A percentile compares a stretch with the other conserved stretches of the same genome.
phyloP scores from a whole-genome alignment of 23 red algal species.

The Rhodosorus marinus region DNA sequence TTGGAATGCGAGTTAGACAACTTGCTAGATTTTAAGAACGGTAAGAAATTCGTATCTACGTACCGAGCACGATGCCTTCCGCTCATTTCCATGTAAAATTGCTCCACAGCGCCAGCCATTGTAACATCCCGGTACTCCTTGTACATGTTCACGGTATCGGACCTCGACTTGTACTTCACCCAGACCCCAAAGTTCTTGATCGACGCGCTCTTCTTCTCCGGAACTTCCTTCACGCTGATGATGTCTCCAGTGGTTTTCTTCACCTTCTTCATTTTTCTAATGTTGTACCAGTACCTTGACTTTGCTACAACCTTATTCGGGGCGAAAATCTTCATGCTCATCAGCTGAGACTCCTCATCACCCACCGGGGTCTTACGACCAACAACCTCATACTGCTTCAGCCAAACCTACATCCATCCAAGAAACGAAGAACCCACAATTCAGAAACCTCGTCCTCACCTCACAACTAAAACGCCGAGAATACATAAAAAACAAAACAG shows the following conservation, averaged over 20 bases:
- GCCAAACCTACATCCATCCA: too few species aligned
- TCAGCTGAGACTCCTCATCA: constrained; percentile 30
- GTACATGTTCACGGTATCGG: constrained; percentile 97
- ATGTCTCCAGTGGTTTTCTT: constrained; percentile 86
- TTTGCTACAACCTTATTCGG: constrained; percentile 79
- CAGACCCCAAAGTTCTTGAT: constrained; percentile 90
- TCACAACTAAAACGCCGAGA: too few species aligned
- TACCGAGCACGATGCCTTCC: constrained; percentile 91
- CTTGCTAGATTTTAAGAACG: too few species aligned
- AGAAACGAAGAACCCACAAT: too few species aligned
- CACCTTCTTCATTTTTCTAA: constrained; percentile 76
- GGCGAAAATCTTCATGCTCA: constrained; percentile 91
- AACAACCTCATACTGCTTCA: constrained; percentile 80
- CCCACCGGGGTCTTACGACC: constrained; percentile 62
- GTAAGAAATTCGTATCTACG: too few species aligned
- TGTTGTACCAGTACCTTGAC: constrained; percentile 95
- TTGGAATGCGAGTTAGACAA: too few species aligned
- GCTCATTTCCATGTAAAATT: constrained; percentile 99
- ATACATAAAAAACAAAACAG: too few species aligned
- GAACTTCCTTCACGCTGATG: constrained; percentile 77
- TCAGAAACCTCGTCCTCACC: too few species aligned
- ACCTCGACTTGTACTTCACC: constrained; percentile 94
- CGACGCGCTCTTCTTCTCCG: constrained; percentile 43
- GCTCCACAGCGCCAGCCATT: constrained; percentile 70
- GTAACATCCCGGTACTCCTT: constrained; percentile 81